Percentiles rank a stretch among this genome's conserved stretches.
phyloP scores from a whole-genome alignment of 2,329 filamentous ascomycete genomes.

The Apiospora aurea region DNA sequence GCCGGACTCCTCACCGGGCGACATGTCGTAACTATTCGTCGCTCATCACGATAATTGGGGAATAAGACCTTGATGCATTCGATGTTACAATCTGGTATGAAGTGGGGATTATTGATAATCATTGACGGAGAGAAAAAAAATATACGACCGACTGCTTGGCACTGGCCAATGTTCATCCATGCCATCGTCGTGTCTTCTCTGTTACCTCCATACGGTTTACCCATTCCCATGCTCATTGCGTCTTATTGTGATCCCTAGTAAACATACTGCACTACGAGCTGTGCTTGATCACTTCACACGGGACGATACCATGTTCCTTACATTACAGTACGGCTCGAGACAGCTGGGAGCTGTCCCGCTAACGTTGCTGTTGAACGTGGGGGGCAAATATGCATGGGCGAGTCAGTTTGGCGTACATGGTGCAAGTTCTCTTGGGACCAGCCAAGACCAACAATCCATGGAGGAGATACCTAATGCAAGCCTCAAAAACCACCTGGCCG shows the following conservation, averaged over 20 bases:
- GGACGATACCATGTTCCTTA: not conserved
- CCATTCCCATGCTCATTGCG: not conserved
- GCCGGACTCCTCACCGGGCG: not conserved
- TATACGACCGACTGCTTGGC: not conserved
- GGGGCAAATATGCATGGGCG: not conserved
- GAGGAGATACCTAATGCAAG: not conserved
- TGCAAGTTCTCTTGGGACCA: slow-evolving; percentile 9
- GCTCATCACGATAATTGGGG: slow-evolving; percentile 1
- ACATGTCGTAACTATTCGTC: slow-evolving; percentile 11
- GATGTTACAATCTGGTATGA: not conserved
- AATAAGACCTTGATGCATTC: not conserved
- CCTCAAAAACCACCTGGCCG: slow-evolving; percentile 2
- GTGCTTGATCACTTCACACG: not conserved
- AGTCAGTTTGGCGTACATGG: not conserved
- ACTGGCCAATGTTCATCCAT: not conserved
- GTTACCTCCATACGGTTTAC: not conserved
- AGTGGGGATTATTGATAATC: not conserved
- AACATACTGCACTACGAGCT: not conserved
- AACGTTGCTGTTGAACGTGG: slow-evolving; percentile 12
- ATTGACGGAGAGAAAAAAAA: not conserved
- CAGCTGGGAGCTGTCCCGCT: not conserved
- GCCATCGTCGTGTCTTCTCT: not conserved
- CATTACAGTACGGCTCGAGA: not conserved
- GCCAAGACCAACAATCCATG: not conserved
- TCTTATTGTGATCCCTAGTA: not conserved